Evolutionary conservation across 805 yeast genomes (phyloP), one percentile per base, ranked within the genome.

Genomic region (Saccharomycopsis amapae): DNA sequence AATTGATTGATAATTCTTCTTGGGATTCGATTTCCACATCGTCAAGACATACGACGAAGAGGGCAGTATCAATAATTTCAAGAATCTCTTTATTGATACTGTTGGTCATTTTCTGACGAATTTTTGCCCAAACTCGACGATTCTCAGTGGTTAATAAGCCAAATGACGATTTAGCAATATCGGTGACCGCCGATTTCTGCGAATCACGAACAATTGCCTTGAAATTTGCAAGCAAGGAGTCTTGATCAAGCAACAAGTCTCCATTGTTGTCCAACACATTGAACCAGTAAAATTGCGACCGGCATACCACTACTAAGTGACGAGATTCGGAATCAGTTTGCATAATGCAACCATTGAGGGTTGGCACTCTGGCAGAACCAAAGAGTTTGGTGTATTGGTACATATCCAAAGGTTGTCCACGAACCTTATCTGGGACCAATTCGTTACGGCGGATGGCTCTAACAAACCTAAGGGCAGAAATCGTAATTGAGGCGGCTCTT

Each of bases 241-340:
- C 77, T 58, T 86, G 90, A 1, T 81, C 71, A 58, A 88, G 68
- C 40, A 87, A 72, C 51, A 88, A 69, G 58, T 85, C 80, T 59
- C 84, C 78, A 52, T 78, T 66, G 40, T 71, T 70, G 62, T 87
- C 94, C 55, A 88, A 67, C 1, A 88, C 97, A 59, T 88, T 96
- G 60, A 88, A 88, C 96, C 96, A 88, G 65, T 88, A 88, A 62
- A 87, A 85, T 62, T 88, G 96, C 2, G 95, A 84, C 57, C 84
- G 80, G 51, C 86, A 79, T 61, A 86, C 66, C 13, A 88, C 89
- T 7, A 87, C 81, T 31, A 88, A 78, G 62, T 88, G 96, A 56
- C 79, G 83, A 1, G 93, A 79, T 7, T 78, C 68, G 5, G 71
- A 60, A 62, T 85, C 95, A 1, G 85, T 75, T 62, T 87, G 95